phyloP scores from a whole-genome alignment of 331 rosid genomes.

The Quercus tomentella region DNA sequence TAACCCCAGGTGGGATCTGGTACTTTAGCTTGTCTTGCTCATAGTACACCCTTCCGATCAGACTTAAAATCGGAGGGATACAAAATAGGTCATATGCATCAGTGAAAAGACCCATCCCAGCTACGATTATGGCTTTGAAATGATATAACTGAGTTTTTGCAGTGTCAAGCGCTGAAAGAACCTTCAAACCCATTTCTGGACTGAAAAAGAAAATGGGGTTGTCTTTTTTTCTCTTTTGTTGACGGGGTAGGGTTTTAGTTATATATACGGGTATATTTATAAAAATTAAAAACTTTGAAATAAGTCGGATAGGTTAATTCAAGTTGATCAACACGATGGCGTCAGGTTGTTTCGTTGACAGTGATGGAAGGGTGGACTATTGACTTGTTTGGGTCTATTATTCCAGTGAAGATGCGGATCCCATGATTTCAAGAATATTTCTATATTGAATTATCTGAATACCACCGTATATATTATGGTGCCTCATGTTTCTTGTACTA shows the following conservation, averaged over 20 bases:
- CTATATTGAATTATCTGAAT: neutral
- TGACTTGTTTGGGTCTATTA: neutral
- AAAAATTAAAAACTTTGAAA: neutral
- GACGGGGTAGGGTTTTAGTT: neutral
- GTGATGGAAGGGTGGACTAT: neutral
- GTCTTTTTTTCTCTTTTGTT: no score
- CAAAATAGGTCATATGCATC: conserved; percentile 74
- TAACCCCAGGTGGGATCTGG: conserved; percentile 17
- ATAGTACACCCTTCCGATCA: conserved; percentile 55
- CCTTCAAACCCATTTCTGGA: conserved; percentile 37
- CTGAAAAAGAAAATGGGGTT: no score
- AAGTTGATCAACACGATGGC: neutral
- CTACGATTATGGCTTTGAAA: conserved; percentile 73
- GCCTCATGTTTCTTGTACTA: neutral
- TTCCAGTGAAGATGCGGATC: conserved; percentile 11
- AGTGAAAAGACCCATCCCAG: conserved; percentile 90
- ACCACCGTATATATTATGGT: neutral
- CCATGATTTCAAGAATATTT: neutral
- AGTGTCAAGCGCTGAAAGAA: conserved; percentile 60
- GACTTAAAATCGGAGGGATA: conserved; percentile 47
- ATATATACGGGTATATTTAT: neutral
- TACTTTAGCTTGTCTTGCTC: neutral
- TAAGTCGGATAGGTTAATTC: neutral
- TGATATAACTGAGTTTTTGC: conserved; percentile 72
- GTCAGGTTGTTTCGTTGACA: neutral